Evolutionary conservation across 2,329 filamentous ascomycete genomes (phyloP), one percentile per base, ranked within the genome.

Genomic region (Cordyceps cateniannulata): DNA sequence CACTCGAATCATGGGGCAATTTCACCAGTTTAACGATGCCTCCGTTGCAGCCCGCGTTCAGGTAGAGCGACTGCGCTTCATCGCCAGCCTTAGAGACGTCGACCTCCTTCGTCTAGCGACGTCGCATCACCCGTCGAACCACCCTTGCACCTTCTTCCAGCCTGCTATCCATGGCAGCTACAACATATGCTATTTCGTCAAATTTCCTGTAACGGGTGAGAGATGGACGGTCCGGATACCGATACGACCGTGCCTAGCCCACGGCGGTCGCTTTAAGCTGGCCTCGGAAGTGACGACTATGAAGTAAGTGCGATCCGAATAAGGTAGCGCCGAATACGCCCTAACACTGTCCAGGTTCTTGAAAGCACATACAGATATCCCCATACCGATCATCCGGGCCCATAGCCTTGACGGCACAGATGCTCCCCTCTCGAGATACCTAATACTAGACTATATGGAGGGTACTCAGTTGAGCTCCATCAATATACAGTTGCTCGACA

Each of bases 121-220:
- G 3, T 65, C 62, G 22, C 62, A 65, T n/a, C 63, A 63, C 27
- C n/a, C 59, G n/a, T 42, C 35, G 16, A 55, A 62, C n/a, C 9
- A 58, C 25, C 49, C 62, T 9, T 66, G 65, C 55, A 14, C 32
- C 10, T 62, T 63, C 14, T 67, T 67, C 54, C 25, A 61, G 48
- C 52, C 51, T 16, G 55, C 62, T 2, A 59, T 52, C 12, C 60
- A 51, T 25, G 66, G 66, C 14, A 62, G 64, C 29, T 66, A 61
- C 44, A 66, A 66, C 42, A 35, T 66, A 8, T 66, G 63, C 53
- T 65, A 65, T 45, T 66, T 63, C 59, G 64, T 67, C 9, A 35
- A 62, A 22, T 67, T 66, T 47, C 22, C 7, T 32, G 40, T 55
- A 10, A 44, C 47, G 20, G 29, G 53, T 16, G 59, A 65, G 24